Base-by-base conservation (phyloP, 2,329 filamentous ascomycete species). In the Fusarium gaditjirri region DNA sequence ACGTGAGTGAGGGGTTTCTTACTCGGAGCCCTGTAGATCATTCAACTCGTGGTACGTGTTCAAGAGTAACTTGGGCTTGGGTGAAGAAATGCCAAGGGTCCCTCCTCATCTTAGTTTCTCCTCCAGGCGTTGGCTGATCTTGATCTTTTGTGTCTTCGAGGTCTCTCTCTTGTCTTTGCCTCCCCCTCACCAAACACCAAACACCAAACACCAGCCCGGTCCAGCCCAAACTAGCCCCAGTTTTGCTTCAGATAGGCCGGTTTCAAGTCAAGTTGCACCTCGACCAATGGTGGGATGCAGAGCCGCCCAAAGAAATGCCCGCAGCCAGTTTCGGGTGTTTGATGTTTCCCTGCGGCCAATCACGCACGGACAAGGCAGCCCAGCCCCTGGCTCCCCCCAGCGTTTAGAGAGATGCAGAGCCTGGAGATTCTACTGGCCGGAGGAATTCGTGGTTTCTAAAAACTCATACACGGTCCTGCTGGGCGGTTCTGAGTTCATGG, bases 191-290 rank as follows among this genome's bases (percentile, higher is more conserved):
- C 49, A 35, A 54, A 31, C 43, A 35, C 39, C 49, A 35, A 54
- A 31, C 43, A 35, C 39, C n/a, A 27, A 21, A 25, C 25, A 25
- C 25, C 25, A 25, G 25, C 25, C 19, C 8, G 16, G 10, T 14
- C 41, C 21, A 41, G 16, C 39, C 31, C 27, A 29, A 29, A 7
- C 27, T 25, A 42, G 56, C 65, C 65, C 57, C 65, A 63, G 65
- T 71, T 71, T 71, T 71, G 65, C 53, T 61, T 66, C 65, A 72
- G 56, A 71, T 65, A 64, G 70, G 43, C 52, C 50, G 58, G 71
- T 74, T 74, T 74, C 71, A 74, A 42, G 44, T 72, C 47, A 31
- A 55, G 42, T 27, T 29, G 39, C 42, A 36, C 23, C 25, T 8
- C 44, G 65, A 50, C 68, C 64, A 74, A 74, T 74, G 46, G 69